phyloP scores from a whole-genome alignment of 139 green algal genomes.

The Volvox africanus region DNA sequence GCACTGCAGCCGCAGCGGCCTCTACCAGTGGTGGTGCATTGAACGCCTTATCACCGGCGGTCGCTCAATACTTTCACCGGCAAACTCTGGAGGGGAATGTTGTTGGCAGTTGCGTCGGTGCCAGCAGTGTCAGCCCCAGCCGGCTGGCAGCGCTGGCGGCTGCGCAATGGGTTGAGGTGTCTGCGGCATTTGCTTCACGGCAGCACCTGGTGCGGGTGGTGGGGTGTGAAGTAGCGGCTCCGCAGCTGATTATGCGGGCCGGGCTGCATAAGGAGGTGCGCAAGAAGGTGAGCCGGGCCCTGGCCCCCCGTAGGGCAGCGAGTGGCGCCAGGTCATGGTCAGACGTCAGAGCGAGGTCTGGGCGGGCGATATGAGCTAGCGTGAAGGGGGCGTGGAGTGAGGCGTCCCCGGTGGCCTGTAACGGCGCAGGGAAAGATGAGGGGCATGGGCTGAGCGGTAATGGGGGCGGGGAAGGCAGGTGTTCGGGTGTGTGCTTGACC shows the following conservation, averaged over 20 bases:
- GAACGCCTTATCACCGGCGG: background rate
- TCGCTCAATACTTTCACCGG: no score
- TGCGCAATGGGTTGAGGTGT: slow-evolving; percentile 19
- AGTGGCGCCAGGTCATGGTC: no score
- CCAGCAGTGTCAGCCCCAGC: background rate
- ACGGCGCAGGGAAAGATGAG: no score
- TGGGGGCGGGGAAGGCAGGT: no score
- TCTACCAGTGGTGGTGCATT: background rate
- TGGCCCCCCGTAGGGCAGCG: background rate
- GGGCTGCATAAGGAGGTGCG: slow-evolving; percentile 44
- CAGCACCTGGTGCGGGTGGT: slow-evolving; percentile 42
- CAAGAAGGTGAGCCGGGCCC: slow-evolving; percentile 22
- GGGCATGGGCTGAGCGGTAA: no score
- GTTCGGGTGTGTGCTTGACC: no score
- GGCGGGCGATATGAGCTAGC: no score
- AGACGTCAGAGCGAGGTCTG: no score
- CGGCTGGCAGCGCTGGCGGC: slow-evolving; percentile 19
- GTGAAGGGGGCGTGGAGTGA: no score
- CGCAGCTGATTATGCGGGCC: slow-evolving; percentile 16
- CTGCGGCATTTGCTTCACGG: background rate
- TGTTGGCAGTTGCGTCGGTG: background rate
- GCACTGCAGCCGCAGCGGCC: background rate
- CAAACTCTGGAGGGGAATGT: no score
- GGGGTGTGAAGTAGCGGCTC: slow-evolving; percentile 18
- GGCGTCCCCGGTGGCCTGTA: no score